These are phyloP conservation scores for Sechiopsis laciniata DNA, from an alignment of 306 rosid species.

Conservation along the genomic window DNA sequence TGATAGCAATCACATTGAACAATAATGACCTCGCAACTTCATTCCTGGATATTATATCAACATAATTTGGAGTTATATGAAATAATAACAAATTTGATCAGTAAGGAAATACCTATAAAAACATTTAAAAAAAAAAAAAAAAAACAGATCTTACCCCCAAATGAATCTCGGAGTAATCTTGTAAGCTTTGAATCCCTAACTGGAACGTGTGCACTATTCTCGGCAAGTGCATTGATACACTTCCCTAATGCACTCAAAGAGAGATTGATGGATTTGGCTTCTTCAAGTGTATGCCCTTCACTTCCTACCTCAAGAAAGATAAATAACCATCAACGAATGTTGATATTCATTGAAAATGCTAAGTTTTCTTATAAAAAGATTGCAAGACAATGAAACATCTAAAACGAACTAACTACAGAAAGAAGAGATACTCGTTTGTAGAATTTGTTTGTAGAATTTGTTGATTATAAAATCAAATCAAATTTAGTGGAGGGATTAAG, in stretches of 20 bases:
- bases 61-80: not conserved
- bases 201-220: constrained; percentile 89
- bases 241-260: constrained; percentile 95
- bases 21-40: not conserved
- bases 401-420: not conserved
- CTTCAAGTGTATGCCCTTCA: constrained; percentile 96
- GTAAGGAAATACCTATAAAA: not conserved
- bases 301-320: constrained; percentile 62
- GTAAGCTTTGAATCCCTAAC: constrained; percentile 99
- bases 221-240: constrained; percentile 91
- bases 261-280: constrained; percentile 93
- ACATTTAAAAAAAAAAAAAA: no score
- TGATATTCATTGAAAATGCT: not conserved
- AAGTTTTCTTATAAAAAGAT: not conserved
- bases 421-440: not conserved
- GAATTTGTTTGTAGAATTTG: not conserved
- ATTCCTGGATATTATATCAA: not conserved
- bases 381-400: not conserved
- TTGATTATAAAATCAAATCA: not conserved
- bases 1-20: not conserved
- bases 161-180: constrained; percentile 84
- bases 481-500: not conserved
- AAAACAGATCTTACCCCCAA: constrained; percentile 80
- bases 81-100: not conserved
- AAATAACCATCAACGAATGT: not conserved